Evolutionary conservation across 2,329 filamentous ascomycete genomes (phyloP).

Genomic region (Cladosporium sp.): DNA sequence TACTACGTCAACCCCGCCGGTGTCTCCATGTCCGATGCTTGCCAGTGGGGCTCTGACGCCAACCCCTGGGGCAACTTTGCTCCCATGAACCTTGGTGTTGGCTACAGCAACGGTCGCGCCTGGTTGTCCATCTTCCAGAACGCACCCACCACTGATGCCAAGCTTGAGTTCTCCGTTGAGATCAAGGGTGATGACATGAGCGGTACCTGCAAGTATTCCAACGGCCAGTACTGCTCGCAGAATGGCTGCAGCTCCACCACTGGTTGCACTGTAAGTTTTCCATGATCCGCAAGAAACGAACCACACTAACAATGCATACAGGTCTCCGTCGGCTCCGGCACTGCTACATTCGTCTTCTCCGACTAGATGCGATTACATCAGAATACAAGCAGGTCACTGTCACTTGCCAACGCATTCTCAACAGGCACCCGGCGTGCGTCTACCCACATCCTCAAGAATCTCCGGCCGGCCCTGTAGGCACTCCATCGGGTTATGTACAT

Average conservation of each 20-base stretch:
- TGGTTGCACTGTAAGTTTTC: slow-evolving; percentile 75
- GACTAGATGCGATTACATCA: background rate
- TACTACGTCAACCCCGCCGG: slow-evolving; percentile 94
- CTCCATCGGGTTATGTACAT: slow-evolving; percentile 16
- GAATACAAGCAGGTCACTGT: background rate
- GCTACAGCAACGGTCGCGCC: slow-evolving; percentile 66
- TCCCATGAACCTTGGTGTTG: slow-evolving; percentile 81
- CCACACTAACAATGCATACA: slow-evolving; percentile 32
- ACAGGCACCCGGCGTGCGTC: slow-evolving; percentile 17
- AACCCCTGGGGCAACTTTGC: slow-evolving; percentile 75
- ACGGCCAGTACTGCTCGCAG: slow-evolving; percentile 61
- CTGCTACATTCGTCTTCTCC: slow-evolving; percentile 50
- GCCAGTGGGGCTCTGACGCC: slow-evolving; percentile 70
- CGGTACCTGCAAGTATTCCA: slow-evolving; percentile 64
- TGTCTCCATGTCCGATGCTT: slow-evolving; percentile 65
- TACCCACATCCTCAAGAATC: slow-evolving; percentile 9
- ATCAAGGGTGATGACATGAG: slow-evolving; percentile 66
- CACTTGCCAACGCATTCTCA: background rate
- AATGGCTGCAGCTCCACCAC: slow-evolving; percentile 50
- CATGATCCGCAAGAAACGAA: background rate
- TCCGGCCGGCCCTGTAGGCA: slow-evolving; percentile 15
- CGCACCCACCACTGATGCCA: slow-evolving; percentile 67
- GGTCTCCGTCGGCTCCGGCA: slow-evolving; percentile 52
- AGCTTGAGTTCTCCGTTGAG: slow-evolving; percentile 76
- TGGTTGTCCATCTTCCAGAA: slow-evolving; percentile 88